Conservation (phyloP, 176 grass and related monocot species). For the Ensete glaucum region DNA sequence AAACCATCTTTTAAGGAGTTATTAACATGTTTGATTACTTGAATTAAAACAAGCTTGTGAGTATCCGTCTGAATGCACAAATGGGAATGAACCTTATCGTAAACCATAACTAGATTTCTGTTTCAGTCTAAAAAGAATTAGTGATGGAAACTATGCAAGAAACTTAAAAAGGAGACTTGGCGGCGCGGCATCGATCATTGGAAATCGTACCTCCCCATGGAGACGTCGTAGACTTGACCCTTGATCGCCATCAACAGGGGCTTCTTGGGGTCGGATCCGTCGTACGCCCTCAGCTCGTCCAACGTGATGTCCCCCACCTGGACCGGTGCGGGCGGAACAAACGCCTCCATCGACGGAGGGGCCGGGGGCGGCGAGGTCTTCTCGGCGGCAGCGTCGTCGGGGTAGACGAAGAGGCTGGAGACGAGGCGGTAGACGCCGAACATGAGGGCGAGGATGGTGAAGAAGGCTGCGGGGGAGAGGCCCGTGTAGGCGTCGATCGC, state of each 20-base stretch:
- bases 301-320: constrained; percentile 69
- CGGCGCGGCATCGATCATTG: not conserved
- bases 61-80: no score
- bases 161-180: not conserved
- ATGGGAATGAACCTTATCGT: not conserved
- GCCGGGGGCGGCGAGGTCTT: constrained; percentile 2
- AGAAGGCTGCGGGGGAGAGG: constrained; percentile 61
- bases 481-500: constrained; percentile 62
- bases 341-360: not conserved
- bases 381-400: not conserved
- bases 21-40: no score
- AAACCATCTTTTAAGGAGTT: no score
- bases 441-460: constrained; percentile 78
- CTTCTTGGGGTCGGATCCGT: constrained; percentile 67
- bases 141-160: not conserved
- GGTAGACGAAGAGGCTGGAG: constrained; percentile 46
- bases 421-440: constrained; percentile 68
- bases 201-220: constrained; percentile 48
- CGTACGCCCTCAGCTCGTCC: constrained; percentile 60
- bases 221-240: constrained; percentile 79
- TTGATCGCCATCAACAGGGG: constrained; percentile 79
- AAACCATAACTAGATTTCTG: not conserved
- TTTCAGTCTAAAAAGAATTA: not conserved
- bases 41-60: no score
- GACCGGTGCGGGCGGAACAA: constrained; percentile 5